Evolutionary conservation across 208 protist genomes (phyloP), one percentile per base, ranked within the genome.

Genomic region (Naegleria lovaniensis): DNA sequence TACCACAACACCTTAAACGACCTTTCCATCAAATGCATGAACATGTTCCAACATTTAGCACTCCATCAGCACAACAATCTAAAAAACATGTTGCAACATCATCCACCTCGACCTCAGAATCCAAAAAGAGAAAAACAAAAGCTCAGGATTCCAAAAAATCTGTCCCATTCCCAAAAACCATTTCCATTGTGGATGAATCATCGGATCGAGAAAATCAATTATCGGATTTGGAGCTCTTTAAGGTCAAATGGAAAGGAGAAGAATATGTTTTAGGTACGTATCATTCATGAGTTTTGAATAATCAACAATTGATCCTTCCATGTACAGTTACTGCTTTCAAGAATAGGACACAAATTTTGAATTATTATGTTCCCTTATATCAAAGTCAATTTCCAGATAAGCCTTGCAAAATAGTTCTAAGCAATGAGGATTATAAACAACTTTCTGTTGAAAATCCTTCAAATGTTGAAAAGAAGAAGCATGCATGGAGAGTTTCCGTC

Each of bases 391-490:
- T 15, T 79, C 67, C 67, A 79, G 67, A 79, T 79, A 79, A 36
- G 29, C 6, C 25, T 36, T 36, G 67, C 29, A 79, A 79, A 33
- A 79, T 79, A 36, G 67, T 79, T 11, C 36, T 79, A n/a, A 36
- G 67, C n/a, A 79, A 79, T 79, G 67, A 79, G n/a, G 67, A 79
- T 79, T 79, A 79, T 33, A 79, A 79, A 36, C 67, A 79, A 79
- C 29, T 79, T 36, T 29, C 67, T 2, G 36, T 36, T 29, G 29
- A 79, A 36, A 79, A 79, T 33, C 67, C 67, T 79, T 11, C 19
- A 11, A 79, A 19, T 36, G 67, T 79, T 79, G 67, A 79, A 79
- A 79, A 79, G 67, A 79, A 79, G 67, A 79, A 79, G 29, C 67
- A 79, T 79, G 67, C 67, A 15, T 79, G 67, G 67, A 29, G 67